These are phyloP conservation scores for Serpula lacrymans DNA, from an alignment of 768 basidiomycete species.

Conservation along the genomic window DNA sequence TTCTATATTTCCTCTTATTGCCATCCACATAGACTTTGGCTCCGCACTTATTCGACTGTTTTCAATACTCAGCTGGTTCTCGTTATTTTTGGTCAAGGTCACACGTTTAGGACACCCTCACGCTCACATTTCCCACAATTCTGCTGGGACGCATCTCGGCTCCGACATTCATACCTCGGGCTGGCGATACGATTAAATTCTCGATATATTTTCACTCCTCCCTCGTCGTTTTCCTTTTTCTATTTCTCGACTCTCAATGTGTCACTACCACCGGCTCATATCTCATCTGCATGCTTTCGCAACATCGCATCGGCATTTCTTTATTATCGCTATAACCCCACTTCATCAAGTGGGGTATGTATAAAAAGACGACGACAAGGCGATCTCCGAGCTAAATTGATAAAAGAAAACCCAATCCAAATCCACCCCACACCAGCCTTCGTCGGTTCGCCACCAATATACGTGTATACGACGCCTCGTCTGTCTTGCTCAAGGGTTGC, in stretches of 20 bases:
- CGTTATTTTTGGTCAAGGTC: slow-evolving; percentile 30
- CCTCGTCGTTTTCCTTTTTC: slow-evolving; percentile 20
- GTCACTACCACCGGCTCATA: slow-evolving; percentile 39
- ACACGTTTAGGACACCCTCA: slow-evolving; percentile 35
- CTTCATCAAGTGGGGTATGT: slow-evolving; percentile 31
- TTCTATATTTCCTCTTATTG: slow-evolving; percentile 20
- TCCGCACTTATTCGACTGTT: slow-evolving; percentile 23
- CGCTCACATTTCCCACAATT: slow-evolving; percentile 18
- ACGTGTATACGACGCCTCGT: slow-evolving; percentile 26
- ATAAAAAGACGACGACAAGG: slow-evolving; percentile 35
- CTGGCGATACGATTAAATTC: slow-evolving; percentile 18
- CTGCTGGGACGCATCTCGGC: slow-evolving; percentile 30
- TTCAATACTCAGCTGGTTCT: slow-evolving; percentile 25
- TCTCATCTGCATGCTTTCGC: slow-evolving; percentile 40
- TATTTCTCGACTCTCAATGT: slow-evolving; percentile 32
- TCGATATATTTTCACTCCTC: slow-evolving; percentile 12
- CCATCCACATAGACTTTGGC: slow-evolving; percentile 24
- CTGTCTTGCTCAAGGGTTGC: background rate
- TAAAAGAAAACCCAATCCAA: slow-evolving; percentile 24
- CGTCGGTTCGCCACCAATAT: slow-evolving; percentile 25
- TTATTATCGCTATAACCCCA: slow-evolving; percentile 25
- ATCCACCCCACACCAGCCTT: slow-evolving; percentile 8
- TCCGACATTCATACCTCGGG: slow-evolving; percentile 48
- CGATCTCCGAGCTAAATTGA: slow-evolving; percentile 11
- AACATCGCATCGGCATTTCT: slow-evolving; percentile 32